Conservation (phyloP, 768 basidiomycete genomes). For the Suillus alpinus region DNA sequence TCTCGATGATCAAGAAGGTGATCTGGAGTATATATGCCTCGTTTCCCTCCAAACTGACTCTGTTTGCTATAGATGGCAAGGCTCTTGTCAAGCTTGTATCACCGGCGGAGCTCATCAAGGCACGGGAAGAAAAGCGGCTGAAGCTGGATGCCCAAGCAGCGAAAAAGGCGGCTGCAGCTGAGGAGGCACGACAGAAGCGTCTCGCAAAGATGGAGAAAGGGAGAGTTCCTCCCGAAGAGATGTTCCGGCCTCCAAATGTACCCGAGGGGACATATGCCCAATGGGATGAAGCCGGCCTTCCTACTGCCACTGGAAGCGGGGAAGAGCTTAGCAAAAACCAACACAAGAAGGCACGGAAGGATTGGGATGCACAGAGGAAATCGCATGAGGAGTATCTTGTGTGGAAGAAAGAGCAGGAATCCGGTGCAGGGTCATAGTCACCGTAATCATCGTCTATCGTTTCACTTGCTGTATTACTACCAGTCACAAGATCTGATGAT, state of each 20-base stretch:
- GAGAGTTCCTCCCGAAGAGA: constrained; percentile 62
- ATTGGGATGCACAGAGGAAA: constrained; percentile 70
- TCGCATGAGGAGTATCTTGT: constrained; percentile 74
- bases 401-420: constrained; percentile 35
- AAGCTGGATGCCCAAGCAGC: constrained; percentile 71
- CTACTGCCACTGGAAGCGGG: constrained; percentile 80
- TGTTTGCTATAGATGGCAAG: constrained; percentile 66
- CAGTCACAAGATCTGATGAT: constrained; percentile 66
- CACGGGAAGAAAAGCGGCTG: constrained; percentile 85
- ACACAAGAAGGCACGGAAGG: constrained; percentile 75
- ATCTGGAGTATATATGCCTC: constrained; percentile 13
- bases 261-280: constrained; percentile 69
- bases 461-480: constrained; percentile 35
- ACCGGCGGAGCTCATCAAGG: constrained; percentile 75
- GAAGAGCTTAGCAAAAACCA: constrained; percentile 81
- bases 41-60: background rate
- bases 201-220: constrained; percentile 85
- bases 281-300: constrained; percentile 86
- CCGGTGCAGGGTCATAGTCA: background rate
- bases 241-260: constrained; percentile 84
- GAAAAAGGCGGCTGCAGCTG: constrained; percentile 70
- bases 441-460: background rate
- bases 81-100: constrained; percentile 92
- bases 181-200: constrained; percentile 65
- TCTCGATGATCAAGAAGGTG: constrained; percentile 94